A percentile compares a stretch with the other conserved stretches of the same genome.
phyloP scores from a whole-genome alignment of 1,284 basidiomycete species.

The Austroboletus novae-zelandiae region DNA sequence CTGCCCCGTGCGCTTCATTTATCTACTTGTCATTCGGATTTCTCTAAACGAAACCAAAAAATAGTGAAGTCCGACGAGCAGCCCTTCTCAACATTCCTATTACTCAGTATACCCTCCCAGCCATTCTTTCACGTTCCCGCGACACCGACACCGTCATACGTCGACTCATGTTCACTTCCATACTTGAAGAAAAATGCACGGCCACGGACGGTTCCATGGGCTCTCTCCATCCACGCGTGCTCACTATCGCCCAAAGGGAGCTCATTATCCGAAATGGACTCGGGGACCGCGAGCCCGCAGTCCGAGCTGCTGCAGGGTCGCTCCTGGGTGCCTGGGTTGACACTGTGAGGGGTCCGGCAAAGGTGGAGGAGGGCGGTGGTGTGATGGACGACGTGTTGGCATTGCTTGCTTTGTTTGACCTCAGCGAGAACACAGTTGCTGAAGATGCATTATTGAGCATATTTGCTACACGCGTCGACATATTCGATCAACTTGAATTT shows the following conservation, averaged over 20 bases:
- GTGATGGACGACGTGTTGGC: conserved; percentile 52
- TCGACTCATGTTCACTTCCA: conserved; percentile 75
- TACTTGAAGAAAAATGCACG: conserved; percentile 41
- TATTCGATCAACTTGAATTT: conserved; percentile 70
- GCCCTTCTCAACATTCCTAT: conserved; percentile 80
- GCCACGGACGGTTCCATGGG: conserved; percentile 36
- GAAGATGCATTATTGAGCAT: conserved; percentile 67
- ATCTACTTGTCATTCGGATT: background rate
- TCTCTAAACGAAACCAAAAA: background rate
- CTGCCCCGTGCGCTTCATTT: conserved; percentile 65
- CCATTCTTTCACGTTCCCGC: conserved; percentile 78
- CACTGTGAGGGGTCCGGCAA: conserved; percentile 47
- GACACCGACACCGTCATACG: conserved; percentile 85
- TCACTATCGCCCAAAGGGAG: conserved; percentile 78
- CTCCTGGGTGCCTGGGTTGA: conserved; percentile 82
- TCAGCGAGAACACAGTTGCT: conserved; percentile 56
- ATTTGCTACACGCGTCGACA: conserved; percentile 58
- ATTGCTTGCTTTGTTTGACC: conserved; percentile 65
- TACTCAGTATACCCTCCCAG: conserved; percentile 56
- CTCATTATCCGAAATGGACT: conserved; percentile 79
- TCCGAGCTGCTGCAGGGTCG: conserved; percentile 76
- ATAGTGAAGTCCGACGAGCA: conserved; percentile 87
- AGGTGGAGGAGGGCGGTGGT: conserved; percentile 41
- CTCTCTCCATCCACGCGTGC: conserved; percentile 63
- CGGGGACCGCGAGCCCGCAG: conserved; percentile 84